These are phyloP conservation scores for Globisporangium heterothallicum DNA, from an alignment of 352 stramenopile species.

Conservation along the genomic window DNA sequence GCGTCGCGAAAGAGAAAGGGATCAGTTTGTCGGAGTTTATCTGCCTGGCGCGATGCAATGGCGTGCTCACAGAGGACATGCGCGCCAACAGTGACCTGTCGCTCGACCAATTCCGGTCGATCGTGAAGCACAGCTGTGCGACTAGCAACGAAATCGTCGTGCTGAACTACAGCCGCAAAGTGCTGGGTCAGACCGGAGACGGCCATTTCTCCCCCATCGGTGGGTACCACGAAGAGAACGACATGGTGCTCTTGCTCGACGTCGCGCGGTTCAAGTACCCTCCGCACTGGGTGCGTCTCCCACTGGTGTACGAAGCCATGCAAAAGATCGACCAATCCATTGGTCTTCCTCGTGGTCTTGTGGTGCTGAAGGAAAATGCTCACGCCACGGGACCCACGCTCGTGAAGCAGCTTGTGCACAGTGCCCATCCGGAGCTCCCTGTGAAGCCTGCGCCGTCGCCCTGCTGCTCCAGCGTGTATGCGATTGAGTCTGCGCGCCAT, in stretches of 20 bases:
- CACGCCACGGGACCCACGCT: conserved; percentile 36
- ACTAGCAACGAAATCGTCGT: conserved; percentile 86
- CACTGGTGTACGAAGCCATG: conserved; percentile 46
- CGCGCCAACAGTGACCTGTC: conserved; percentile 42
- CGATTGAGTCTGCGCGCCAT: conserved; percentile 26
- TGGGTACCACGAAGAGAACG: conserved; percentile 88
- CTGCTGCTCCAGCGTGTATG: conserved; percentile 22
- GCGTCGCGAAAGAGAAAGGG: conserved; percentile 63
- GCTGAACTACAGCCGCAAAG: conserved; percentile 89
- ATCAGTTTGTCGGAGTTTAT: conserved; percentile 73
- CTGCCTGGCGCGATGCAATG: conserved; percentile 57
- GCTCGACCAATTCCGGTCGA: conserved; percentile 42
- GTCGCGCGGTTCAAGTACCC: conserved; percentile 95
- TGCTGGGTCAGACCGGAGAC: conserved; percentile 91
- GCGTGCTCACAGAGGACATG: conserved; percentile 47
- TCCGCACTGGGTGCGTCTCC: conserved; percentile 75
- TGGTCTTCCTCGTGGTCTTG: conserved; percentile 28
- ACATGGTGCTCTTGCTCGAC: conserved; percentile 95
- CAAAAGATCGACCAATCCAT: conserved; percentile 41
- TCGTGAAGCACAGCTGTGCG: conserved; percentile 72
- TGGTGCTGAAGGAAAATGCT: conserved; percentile 36
- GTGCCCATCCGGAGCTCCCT: conserved; percentile 22
- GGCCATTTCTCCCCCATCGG: conserved; percentile 97
- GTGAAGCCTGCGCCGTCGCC: conserved; percentile 24
- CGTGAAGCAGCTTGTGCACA: conserved; percentile 42